A percentile compares a stretch with the other conserved stretches of the same genome.
phyloP scores from a whole-genome alignment of 2,329 filamentous ascomycete genomes.

The Botrytis fragariae region DNA sequence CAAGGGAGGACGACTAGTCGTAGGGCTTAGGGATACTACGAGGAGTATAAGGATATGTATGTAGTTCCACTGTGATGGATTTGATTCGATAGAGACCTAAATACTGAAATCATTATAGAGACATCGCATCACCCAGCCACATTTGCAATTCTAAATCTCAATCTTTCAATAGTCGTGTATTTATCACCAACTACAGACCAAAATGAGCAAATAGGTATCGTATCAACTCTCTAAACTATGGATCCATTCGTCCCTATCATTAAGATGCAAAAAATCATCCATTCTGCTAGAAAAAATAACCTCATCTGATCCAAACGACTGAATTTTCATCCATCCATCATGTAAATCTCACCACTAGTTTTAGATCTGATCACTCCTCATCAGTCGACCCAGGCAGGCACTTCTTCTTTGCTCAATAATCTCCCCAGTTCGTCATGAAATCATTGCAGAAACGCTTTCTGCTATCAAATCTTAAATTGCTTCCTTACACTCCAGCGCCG shows the following conservation, averaged over 20 bases:
- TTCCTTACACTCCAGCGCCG: constrained; percentile 14
- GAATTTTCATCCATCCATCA: constrained; percentile 7
- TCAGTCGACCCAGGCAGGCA: background rate
- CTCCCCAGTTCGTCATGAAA: constrained; percentile 8
- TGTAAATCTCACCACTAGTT: background rate
- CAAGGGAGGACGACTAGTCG: background rate
- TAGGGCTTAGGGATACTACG: background rate
- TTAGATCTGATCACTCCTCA: background rate
- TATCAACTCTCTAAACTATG: constrained; percentile 14
- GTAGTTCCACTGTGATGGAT: background rate
- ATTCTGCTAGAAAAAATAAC: constrained; percentile 2
- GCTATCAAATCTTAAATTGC: constrained; percentile 1
- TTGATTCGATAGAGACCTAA: background rate
- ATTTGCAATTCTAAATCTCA: background rate
- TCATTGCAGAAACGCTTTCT: constrained; percentile 7
- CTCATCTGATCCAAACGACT: background rate
- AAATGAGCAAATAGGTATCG: constrained; percentile 13
- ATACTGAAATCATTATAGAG: background rate
- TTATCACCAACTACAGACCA: background rate
- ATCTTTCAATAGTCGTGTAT: background rate
- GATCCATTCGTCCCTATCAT: constrained; percentile 8
- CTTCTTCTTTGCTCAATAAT: background rate
- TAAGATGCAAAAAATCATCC: background rate
- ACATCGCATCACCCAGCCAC: background rate
- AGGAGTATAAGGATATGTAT: background rate